Percentiles rank a stretch among this genome's conserved stretches.
These are phyloP conservation scores for Dissophora globulifera DNA, from an alignment of 192 early-diverging fungal genomes.

Conservation along the genomic window DNA sequence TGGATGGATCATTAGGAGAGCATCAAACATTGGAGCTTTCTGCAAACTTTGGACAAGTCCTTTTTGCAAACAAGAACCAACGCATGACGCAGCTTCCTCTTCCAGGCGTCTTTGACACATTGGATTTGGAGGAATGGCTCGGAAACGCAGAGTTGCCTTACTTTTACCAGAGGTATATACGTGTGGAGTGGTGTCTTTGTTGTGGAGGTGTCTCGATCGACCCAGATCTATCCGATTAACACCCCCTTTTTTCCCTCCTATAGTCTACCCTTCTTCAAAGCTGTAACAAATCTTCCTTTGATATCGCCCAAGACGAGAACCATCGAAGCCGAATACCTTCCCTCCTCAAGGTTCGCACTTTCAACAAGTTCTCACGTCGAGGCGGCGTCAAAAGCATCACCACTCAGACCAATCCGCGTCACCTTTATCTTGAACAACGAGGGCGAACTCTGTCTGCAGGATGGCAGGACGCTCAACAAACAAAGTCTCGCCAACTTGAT, in stretches of 20 bases:
- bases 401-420: slow-evolving; percentile 1
- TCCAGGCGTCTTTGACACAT: slow-evolving; percentile 12
- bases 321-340: slow-evolving; percentile 40
- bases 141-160: slow-evolving; percentile 13
- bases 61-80: slow-evolving; percentile 14
- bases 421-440: slow-evolving; percentile 28
- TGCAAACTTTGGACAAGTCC: slow-evolving; percentile 29
- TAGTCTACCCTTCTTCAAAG: slow-evolving; percentile 43
- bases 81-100: slow-evolving; percentile 12
- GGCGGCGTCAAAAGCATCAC: too few species aligned
- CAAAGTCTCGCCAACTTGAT: slow-evolving; percentile 21
- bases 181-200: too few species aligned
- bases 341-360: neutral
- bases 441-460: slow-evolving; percentile 13
- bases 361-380: neutral
- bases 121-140: slow-evolving; percentile 30
- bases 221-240: neutral
- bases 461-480: slow-evolving; percentile 4
- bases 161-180: slow-evolving; percentile 25
- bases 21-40: slow-evolving; percentile 20
- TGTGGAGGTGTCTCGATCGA: neutral
- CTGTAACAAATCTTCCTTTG: slow-evolving; percentile 21
- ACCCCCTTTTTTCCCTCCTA: neutral
- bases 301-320: slow-evolving; percentile 16
- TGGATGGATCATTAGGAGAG: neutral